These are phyloP conservation scores for Kitagawia praeruptora DNA, from an alignment of 129 eudicot species.

Conservation along the genomic window DNA sequence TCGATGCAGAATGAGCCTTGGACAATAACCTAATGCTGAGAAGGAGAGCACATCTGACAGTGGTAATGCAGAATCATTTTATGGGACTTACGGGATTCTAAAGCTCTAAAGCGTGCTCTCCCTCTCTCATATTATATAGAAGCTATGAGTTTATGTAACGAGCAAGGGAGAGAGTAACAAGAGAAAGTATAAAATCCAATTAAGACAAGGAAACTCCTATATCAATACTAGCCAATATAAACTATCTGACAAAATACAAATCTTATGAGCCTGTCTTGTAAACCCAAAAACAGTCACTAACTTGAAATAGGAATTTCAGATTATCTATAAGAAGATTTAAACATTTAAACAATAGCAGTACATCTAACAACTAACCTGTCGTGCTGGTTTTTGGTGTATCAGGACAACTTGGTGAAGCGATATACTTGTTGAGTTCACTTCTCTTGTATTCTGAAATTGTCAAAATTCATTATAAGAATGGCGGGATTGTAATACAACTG, in stretches of 20 bases:
- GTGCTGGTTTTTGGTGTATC: conserved; percentile 32
- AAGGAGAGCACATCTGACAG: neutral
- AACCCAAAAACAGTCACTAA: neutral
- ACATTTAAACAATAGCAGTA: neutral
- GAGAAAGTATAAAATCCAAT: conserved; percentile 10
- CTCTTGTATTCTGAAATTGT: conserved; percentile 64
- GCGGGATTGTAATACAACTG: neutral
- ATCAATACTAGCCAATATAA: neutral
- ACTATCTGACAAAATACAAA: neutral
- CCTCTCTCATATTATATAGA: neutral
- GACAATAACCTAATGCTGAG: neutral
- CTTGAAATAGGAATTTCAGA: neutral
- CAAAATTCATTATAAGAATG: conserved; percentile 6
- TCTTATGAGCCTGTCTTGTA: neutral
- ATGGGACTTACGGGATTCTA: neutral
- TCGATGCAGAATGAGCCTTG: neutral
- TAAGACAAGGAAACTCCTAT: neutral
- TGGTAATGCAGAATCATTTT: neutral
- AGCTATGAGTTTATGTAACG: neutral
- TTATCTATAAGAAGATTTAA: neutral
- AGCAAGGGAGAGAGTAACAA: conserved; percentile 6
- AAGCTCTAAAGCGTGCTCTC: neutral
- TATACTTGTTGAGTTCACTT: conserved; percentile 49
- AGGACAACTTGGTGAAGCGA: conserved; percentile 39
- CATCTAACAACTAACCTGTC: conserved; percentile 34